phyloP scores from a whole-genome alignment of 2,329 filamentous ascomycete genomes.

The Fusarium nelsonii region DNA sequence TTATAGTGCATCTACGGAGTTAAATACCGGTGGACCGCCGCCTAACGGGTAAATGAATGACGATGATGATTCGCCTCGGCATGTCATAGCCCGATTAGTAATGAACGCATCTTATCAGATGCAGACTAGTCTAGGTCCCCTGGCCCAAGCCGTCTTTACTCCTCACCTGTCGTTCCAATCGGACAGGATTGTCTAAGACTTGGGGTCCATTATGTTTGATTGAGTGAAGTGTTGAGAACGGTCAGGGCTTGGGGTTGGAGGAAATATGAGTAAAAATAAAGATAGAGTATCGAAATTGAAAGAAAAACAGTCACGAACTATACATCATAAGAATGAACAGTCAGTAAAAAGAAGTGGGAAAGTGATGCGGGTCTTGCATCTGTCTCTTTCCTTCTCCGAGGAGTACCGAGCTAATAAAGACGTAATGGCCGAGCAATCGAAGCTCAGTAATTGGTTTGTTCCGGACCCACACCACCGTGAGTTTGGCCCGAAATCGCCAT shows the following conservation, averaged over 20 bases:
- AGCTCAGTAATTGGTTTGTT: conserved; percentile 39
- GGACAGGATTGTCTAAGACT: neutral
- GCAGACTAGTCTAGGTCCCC: conserved; percentile 31
- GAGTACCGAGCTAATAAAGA: conserved; percentile 48
- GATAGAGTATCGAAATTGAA: neutral
- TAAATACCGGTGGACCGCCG: conserved; percentile 18
- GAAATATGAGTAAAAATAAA: fast-evolving
- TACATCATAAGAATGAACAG: neutral
- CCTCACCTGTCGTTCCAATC: conserved; percentile 8
- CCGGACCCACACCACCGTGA: conserved; percentile 38
- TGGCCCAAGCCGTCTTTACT: conserved; percentile 13
- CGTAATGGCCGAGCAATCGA: conserved; percentile 51
- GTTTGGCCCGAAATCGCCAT: conserved; percentile 50
- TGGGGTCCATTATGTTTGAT: neutral
- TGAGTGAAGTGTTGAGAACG: neutral
- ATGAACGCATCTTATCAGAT: conserved; percentile 43
- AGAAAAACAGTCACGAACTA: neutral
- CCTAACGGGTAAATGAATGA: conserved; percentile 20
- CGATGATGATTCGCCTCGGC: conserved; percentile 33
- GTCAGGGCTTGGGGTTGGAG: no score
- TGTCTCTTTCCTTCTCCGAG: conserved; percentile 45
- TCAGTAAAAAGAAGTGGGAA: conserved; percentile 11
- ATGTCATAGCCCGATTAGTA: conserved; percentile 29
- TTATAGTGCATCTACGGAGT: conserved; percentile 21
- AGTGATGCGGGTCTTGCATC: conserved; percentile 26